These are phyloP conservation scores for Neurospora sp. DNA, from an alignment of 495 filamentous ascomycete species.

Conservation along the genomic window DNA sequence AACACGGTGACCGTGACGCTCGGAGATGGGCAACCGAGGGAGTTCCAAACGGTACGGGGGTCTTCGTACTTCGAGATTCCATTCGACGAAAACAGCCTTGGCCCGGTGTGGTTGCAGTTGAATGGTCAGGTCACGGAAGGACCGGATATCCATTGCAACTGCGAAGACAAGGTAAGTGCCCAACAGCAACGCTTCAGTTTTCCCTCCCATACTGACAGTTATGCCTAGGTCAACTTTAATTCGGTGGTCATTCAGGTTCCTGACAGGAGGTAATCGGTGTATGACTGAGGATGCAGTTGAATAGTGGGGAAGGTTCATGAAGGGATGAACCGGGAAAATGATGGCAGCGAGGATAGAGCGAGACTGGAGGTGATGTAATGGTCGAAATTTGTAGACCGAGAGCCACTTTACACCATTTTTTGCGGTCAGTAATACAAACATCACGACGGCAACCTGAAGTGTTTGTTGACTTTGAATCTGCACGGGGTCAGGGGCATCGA, in stretches of 20 bases:
- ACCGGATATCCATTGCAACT: conserved; percentile 37
- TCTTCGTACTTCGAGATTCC: conserved; percentile 44
- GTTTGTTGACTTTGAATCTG: neutral
- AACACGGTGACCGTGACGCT: conserved; percentile 39
- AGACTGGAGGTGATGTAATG: neutral
- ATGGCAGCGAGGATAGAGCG: neutral
- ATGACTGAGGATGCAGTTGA: neutral
- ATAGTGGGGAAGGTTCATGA: neutral
- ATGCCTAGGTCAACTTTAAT: conserved; percentile 31
- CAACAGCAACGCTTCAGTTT: neutral
- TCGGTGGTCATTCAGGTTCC: conserved; percentile 27
- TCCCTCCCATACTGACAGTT: neutral
- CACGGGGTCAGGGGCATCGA: neutral
- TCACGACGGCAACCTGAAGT: neutral
- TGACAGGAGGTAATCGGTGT: neutral
- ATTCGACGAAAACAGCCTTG: conserved; percentile 34
- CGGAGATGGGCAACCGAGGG: conserved; percentile 27
- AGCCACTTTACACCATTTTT: no score
- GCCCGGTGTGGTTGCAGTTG: conserved; percentile 42
- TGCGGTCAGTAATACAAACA: no score
- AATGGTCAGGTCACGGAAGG: conserved; percentile 36
- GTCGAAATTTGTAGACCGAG: no score
- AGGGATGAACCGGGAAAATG: neutral
- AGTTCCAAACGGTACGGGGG: neutral
- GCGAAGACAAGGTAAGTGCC: conserved; percentile 37